Percentiles rank a stretch among this genome's conserved stretches.
Evolutionary conservation across 305 asterid genomes (phyloP).

Genomic region (Fraxinus velutina): DNA sequence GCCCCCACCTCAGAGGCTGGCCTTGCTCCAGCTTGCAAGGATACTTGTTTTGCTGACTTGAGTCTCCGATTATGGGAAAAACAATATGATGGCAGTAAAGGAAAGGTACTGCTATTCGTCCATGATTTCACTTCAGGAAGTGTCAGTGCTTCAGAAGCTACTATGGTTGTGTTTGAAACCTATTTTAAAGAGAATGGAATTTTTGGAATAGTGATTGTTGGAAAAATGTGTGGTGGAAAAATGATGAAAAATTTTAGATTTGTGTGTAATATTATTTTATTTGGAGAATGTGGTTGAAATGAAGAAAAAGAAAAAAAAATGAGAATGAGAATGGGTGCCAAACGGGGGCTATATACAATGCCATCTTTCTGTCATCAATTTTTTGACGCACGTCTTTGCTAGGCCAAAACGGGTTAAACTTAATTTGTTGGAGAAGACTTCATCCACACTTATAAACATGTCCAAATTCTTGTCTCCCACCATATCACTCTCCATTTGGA

Average conservation of each 20-base stretch:
- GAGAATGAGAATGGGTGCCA: too few species aligned
- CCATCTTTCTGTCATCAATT: neutral
- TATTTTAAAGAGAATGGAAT: too few species aligned
- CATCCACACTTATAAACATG: neutral
- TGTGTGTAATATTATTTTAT: too few species aligned
- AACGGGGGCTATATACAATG: neutral
- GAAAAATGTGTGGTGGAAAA: too few species aligned
- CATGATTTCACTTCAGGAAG: neutral
- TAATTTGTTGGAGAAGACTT: neutral
- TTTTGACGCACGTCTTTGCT: neutral
- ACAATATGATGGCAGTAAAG: conserved; percentile 58
- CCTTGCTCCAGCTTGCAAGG: conserved; percentile 82
- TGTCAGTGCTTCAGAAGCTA: neutral
- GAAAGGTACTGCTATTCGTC: conserved; percentile 55
- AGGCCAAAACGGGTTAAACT: neutral
- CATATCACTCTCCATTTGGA: neutral
- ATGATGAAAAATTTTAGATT: too few species aligned
- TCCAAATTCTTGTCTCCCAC: neutral
- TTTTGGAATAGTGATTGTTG: too few species aligned
- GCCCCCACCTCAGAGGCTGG: conserved; percentile 93
- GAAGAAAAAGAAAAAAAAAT: too few species aligned
- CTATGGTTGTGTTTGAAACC: neutral
- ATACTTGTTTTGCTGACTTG: conserved; percentile 73
- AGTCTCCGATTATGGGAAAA: conserved; percentile 63
- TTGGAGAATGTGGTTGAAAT: too few species aligned